Evolutionary conservation across 2,329 filamentous ascomycete genomes (phyloP), one percentile per base, ranked within the genome.

Genomic region (Hymenoscyphus fructigenus): DNA sequence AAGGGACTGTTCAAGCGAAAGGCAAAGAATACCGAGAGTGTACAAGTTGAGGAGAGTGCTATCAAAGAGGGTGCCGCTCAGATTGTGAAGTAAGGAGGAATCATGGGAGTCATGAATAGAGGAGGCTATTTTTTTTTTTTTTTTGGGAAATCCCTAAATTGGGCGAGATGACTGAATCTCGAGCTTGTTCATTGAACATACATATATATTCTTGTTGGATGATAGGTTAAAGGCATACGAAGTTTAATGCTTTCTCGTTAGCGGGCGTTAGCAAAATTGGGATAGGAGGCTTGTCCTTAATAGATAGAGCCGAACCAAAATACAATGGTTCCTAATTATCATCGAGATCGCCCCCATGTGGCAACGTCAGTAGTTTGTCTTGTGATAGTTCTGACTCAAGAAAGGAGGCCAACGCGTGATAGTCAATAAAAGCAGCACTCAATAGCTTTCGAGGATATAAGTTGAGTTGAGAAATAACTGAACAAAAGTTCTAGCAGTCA

Each of bases 1-100:
- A 60, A 66, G 23, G 62, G 66, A 14, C 57, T 69, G 3, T 70
- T 69, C 56, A 67, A 65, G 44, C 66, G 67, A 56, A 69, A 69
- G 57, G 23, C 17, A 4, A 60, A 60, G 41, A 26, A 28, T 34
- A 15, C 34, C n/a, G 59, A 47, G 28, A 23, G 17, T 15, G 38
- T 53, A 17, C 38, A 60, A 23, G 23, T 23, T 10, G 32, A 47
- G 5, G 59, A 60, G 32, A 44, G 47, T 44, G 59, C 56, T 26
- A 55, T 66, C 12, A 64, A 61, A n/a, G 64, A 67, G 41, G 66
- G 60, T 57, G 58, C 55, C 58, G 32, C 34, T 15, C 66, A 65
- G 53, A 36, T 67, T 63, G 59, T 59, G 20, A 67, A 65, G 57
- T 70, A 68, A 23, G 7, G 61, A 9, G 29, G 29, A 32, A 32